Base-by-base conservation (phyloP, 1,284 basidiomycete species). In the Cryptococcus floricola region DNA sequence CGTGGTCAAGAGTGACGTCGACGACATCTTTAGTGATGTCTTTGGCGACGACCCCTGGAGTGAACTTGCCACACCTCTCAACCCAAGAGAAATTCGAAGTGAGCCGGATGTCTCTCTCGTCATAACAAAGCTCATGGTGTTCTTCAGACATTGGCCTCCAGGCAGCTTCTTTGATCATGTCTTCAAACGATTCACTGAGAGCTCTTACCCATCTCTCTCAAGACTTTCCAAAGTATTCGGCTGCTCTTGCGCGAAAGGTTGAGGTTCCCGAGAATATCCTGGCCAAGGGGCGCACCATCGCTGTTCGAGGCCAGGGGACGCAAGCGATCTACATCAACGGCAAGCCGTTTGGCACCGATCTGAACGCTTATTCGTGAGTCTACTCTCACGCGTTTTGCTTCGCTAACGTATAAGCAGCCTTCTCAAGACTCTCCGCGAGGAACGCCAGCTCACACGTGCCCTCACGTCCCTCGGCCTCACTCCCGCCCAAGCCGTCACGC, bases 151-250 rank as follows among this genome's bases (percentile, higher is more conserved):
- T 96, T 48, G 87, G 87, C 14, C 65, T 85, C 2, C 84, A 90
- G 70, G 84, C 89, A 0, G 79, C 85, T 4, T 86, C 91, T 53
- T 82, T 93, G 43, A 82, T 95, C 54, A 80, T 82, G 43, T 78
- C 81, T 53, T 85, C 87, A 6, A 58, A 76, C 0, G 74, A 83
- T 4, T 85, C 86, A 0, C 78, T 94, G 2, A 60, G 72, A 1
- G 82, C 87, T 0, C 81, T 95, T 38, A 82, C 81, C 43, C 80
- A 84, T n/a, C 81, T 96, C 31, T 82, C 88, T 0, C 88, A 93
- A 69, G 86, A 92, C 74, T 92, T 96, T 75, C 93, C 93, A 0
- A 87, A 85, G 71, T 92, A 93, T 68, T 85, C 86, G 0, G 80
- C 85, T 1, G 78, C 85, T 7, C 77, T 94, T 43, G 81, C 87